Evolutionary conservation across 345 rosid species (phyloP), one percentile per base, ranked within the genome.

Genomic region (Clausena lansium): DNA sequence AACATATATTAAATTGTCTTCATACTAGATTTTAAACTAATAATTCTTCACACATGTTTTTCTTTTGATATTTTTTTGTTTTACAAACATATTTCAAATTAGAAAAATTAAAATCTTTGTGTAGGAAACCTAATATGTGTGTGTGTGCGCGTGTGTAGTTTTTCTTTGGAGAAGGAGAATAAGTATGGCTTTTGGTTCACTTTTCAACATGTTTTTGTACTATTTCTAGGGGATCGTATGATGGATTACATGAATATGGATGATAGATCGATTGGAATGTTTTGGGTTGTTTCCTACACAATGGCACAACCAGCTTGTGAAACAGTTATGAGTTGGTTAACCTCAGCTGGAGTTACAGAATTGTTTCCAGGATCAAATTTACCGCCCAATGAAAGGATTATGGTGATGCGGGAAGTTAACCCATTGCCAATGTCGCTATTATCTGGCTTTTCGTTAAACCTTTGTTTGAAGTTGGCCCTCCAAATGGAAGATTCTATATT

Each of bases 241-340:
- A 89, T 92, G 86, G 99, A 96, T 82, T 91, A 91, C 87, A 90
- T 89, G 92, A 94, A 88, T 88, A 91, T 96, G 98, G 99, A 96
- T 88, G 97, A 94, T 70, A 91, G 89, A 83, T 92, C 99, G 59
- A 83, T 91, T 78, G 98, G 98, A 84, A 96, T 96, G 99, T 96
- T 96, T 85, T 96, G 99, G 99, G 99, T 96, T 77, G 97, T 94
- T 47, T 91, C 98, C 71, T 90, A 92, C 81, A 91, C 98, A 65
- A 94, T 91, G 98, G 92, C 99, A 74, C 98, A 96, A 68, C 97
- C 97, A 59, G 99, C 95, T 60, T 88, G 89, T 87, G 98, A 96
- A 78, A 86, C 91, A 70, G 93, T 92, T 74, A 86, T 92, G 79
- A 87, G 60, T 72, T 96, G 99, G 99, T 84, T 96, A 77, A 82